Evolutionary conservation across 2,329 filamentous ascomycete genomes (phyloP).

Genomic region (Bipolaris oryzae): DNA sequence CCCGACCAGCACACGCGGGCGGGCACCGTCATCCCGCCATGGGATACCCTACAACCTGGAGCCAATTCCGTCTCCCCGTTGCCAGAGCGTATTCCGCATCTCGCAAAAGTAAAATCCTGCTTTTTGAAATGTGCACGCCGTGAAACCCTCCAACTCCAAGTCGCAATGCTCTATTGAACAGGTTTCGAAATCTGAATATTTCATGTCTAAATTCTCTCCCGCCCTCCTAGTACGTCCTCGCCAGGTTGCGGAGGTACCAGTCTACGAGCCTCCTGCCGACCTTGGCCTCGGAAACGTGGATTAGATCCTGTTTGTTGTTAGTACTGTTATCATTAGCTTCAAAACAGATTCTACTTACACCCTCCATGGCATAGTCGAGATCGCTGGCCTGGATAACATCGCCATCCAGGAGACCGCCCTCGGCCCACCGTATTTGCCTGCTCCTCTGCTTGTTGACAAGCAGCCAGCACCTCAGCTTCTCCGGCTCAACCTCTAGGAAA

Average conservation of each 20-base stretch:
- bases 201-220: slow-evolving; percentile 9
- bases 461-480: slow-evolving; percentile 91
- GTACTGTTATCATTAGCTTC: slow-evolving; percentile 4
- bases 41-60: slow-evolving; percentile 11
- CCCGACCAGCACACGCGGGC: slow-evolving; percentile 17
- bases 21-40: slow-evolving; percentile 16
- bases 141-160: slow-evolving; percentile 44
- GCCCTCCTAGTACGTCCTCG: slow-evolving; percentile 79
- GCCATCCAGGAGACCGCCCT: slow-evolving; percentile 87
- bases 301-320: slow-evolving; percentile 72
- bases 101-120: slow-evolving; percentile 30
- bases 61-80: slow-evolving; percentile 21
- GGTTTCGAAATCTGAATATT: slow-evolving; percentile 17
- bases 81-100: slow-evolving; percentile 16
- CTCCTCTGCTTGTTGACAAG: slow-evolving; percentile 98
- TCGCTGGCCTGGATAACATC: slow-evolving; percentile 93
- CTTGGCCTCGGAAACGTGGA: slow-evolving; percentile 99
- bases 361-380: slow-evolving; percentile 95
- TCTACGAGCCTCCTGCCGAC: slow-evolving; percentile 95
- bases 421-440: slow-evolving; percentile 92
- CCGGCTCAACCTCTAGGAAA: slow-evolving; percentile 96
- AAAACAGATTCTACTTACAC: slow-evolving; percentile 63
- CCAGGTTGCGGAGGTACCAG: slow-evolving; percentile 98
- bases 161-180: slow-evolving; percentile 41
- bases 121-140: slow-evolving; percentile 36